Conservation (phyloP, 2,329 filamentous ascomycete species). For the Arachnopeziza araneosa region DNA sequence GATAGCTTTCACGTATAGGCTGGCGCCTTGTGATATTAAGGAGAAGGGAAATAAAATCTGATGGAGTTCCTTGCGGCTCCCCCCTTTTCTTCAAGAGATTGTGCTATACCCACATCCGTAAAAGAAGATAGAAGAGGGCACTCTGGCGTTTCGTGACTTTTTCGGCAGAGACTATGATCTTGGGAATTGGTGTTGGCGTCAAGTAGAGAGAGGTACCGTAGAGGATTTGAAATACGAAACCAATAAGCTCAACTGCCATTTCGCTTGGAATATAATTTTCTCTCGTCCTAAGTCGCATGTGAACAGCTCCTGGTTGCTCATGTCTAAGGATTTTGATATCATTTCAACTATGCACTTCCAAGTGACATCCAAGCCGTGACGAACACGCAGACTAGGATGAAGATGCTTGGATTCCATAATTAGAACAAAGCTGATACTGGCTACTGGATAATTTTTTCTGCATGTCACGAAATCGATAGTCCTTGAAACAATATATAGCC, state of each 20-base stretch:
- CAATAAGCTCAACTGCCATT: neutral
- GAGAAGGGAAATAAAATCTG: neutral
- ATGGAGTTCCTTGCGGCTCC: neutral
- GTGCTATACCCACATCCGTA: neutral
- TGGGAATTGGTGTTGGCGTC: neutral
- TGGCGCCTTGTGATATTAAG: neutral
- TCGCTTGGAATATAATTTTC: neutral
- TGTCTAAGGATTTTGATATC: too few species aligned
- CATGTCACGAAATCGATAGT: too few species aligned
- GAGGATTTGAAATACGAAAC: neutral
- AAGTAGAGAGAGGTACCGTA: neutral
- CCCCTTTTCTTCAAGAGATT: constrained; percentile 24
- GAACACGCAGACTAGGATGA: too few species aligned
- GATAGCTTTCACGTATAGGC: neutral
- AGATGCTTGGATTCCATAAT: too few species aligned
- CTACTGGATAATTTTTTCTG: too few species aligned
- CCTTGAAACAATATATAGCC: too few species aligned
- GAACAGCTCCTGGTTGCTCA: too few species aligned
- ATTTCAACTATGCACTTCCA: too few species aligned
- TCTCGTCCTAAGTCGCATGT: too few species aligned
- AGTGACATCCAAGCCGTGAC: too few species aligned
- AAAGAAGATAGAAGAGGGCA: neutral
- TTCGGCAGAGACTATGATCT: neutral
- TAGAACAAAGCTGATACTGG: too few species aligned
- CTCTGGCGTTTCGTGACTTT: neutral